Percentiles rank a stretch among this genome's conserved stretches.
phyloP scores from a whole-genome alignment of 129 eudicot species.

The Artemisia tridentata region DNA sequence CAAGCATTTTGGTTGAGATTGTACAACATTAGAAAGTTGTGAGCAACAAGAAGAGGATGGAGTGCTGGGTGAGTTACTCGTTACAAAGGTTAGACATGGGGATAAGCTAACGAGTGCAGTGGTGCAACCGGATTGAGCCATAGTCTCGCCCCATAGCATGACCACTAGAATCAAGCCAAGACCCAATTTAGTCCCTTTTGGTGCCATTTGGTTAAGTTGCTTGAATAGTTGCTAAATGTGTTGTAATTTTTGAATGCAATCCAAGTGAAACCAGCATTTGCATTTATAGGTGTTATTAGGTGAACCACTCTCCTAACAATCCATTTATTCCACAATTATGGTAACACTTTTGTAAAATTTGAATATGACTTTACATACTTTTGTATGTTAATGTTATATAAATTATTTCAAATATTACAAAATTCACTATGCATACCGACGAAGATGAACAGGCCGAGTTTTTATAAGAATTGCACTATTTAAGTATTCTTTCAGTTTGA shows the following conservation, averaged over 20 bases:
- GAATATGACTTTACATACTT: neutral
- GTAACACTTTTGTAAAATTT: neutral
- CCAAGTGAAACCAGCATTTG: slow-evolving; percentile 8
- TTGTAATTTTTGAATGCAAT: neutral
- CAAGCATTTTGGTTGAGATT: slow-evolving; percentile 56
- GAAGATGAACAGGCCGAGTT: too few species aligned
- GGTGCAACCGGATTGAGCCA: slow-evolving; percentile 70
- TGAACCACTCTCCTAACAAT: slow-evolving; percentile 33
- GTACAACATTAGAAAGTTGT: slow-evolving; percentile 45
- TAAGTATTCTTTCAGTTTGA: too few species aligned
- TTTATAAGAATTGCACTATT: too few species aligned
- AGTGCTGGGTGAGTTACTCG: slow-evolving; percentile 45
- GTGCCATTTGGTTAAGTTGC: slow-evolving; percentile 35
- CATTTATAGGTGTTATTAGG: slow-evolving; percentile 25
- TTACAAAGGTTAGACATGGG: slow-evolving; percentile 50
- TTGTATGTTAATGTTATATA: neutral
- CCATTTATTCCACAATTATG: neutral
- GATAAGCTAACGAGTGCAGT: slow-evolving; percentile 52
- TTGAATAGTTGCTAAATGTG: neutral
- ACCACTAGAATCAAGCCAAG: slow-evolving; percentile 29
- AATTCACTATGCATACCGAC: too few species aligned
- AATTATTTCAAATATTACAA: too few species aligned
- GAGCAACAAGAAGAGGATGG: slow-evolving; percentile 78
- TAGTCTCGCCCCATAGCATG: slow-evolving; percentile 33
- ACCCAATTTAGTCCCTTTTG: slow-evolving; percentile 24